phyloP scores from a whole-genome alignment of 2,329 filamentous ascomycete genomes.

The Blastomyces emzantsi region DNA sequence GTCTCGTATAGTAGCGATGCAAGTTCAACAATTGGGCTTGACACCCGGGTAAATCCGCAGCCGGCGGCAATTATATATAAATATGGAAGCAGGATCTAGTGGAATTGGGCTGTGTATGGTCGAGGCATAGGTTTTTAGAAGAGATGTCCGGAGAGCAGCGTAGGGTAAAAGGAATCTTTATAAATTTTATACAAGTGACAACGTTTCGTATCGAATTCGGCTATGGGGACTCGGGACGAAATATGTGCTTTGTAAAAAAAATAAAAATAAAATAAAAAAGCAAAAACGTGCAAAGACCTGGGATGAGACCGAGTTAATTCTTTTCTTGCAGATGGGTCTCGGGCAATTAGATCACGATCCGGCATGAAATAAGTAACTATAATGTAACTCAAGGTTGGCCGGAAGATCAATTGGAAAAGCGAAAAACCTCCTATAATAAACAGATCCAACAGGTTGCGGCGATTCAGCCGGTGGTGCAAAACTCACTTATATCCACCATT shows the following conservation, averaged over 20 bases:
- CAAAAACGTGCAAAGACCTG: not conserved
- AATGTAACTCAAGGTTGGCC: not conserved
- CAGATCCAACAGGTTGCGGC: not conserved
- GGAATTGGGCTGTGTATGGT: not conserved
- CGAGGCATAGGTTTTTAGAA: not conserved
- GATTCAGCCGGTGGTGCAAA: not conserved
- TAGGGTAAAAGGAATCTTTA: not conserved
- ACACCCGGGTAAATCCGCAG: not conserved
- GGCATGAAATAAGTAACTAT: no score
- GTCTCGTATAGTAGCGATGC: not conserved
- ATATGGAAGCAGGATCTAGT: not conserved
- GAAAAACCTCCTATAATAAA: not conserved
- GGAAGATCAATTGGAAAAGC: not conserved
- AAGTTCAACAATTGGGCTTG: not conserved
- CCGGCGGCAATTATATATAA: not conserved
- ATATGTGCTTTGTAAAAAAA: not conserved
- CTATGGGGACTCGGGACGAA: not conserved
- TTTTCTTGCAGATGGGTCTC: not conserved
- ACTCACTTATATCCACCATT: not conserved
- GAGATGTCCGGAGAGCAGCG: not conserved
- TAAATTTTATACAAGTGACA: not conserved
- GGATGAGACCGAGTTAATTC: not conserved
- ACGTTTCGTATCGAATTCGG: not conserved
- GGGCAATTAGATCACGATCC: no score
- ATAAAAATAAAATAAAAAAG: not conserved